phyloP scores from a whole-genome alignment of 106 monocot species.

The Dendrobium chrysotoxum region DNA sequence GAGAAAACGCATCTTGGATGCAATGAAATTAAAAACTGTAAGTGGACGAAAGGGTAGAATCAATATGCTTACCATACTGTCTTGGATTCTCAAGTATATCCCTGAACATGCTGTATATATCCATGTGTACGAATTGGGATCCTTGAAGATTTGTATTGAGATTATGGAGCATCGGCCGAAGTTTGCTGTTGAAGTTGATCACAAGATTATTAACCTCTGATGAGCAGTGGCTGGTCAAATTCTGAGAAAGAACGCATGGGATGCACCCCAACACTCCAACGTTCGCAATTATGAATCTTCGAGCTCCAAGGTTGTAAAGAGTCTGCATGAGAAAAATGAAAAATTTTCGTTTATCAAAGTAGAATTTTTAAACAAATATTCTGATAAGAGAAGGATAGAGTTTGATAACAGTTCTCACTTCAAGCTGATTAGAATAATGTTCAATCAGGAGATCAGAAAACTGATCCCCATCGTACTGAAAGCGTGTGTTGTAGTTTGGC shows the following conservation, averaged over 20 bases:
- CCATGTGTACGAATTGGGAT: constrained; percentile 57
- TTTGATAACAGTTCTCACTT: constrained; percentile 12
- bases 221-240: constrained; percentile 30
- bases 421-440: constrained; percentile 57
- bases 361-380: not conserved
- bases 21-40: no score
- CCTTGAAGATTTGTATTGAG: constrained; percentile 65
- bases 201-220: constrained; percentile 60
- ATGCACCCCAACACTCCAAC: constrained; percentile 73
- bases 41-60: no score
- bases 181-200: constrained; percentile 63
- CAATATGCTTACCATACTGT: constrained; percentile 41
- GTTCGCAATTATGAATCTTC: constrained; percentile 52
- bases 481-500: constrained; percentile 78
- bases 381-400: not conserved
- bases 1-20: no score
- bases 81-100: constrained; percentile 45
- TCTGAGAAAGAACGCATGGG: constrained; percentile 74
- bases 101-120: constrained; percentile 55
- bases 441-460: constrained; percentile 56
- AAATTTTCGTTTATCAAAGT: not conserved
- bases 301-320: constrained; percentile 73
- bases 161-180: constrained; percentile 46
- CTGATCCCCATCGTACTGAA: constrained; percentile 63
- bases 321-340: constrained; percentile 17